Base-by-base conservation (phyloP, 2,329 filamentous ascomycete species). In the Fusarium pseudograminearum region DNA sequence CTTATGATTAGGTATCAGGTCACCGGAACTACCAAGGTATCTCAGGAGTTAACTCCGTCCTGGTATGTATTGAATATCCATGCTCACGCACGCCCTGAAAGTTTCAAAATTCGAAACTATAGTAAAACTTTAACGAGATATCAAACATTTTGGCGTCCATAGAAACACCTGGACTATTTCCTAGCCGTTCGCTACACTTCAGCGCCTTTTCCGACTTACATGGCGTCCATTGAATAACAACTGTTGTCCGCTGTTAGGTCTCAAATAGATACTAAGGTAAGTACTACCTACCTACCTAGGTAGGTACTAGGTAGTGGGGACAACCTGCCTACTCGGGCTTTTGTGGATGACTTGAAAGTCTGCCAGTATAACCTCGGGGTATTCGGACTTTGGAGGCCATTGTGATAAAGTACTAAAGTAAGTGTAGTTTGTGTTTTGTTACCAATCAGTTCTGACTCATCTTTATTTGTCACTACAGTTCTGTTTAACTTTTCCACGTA, bases 301-400 rank as follows among this genome's bases (percentile, higher is more conserved):
- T n/a, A n/a, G n/a, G n/a, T n/a, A n/a, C n/a, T n/a, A n/a, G n/a
- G n/a, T 2, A 26, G n/a, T n/a, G n/a, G 24, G 5, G 24, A 26
- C 24, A 22, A 41, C 20, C 38, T 22, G 12, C 38, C 38, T 41
- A 15, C 22, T 24, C 40, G 20, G 20, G 15, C 22, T 16, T 42
- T 42, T 24, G 22, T 42, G 40, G 20, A 42, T 42, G 40, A 24
- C 40, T 42, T 42, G 20, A 24, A 42, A 24, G 24, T 16, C 40
- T 42, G 22, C 16, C 41, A 44, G 22, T 26, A 16, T 14, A 9
- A 44, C 41, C 10, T 44, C 41, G 51, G 47, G 38, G 26, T 54
- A 30, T 41, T 67, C 59, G 64, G 53, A 50, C 45, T 68, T 60
- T 22, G 41, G 36, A 54, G 44, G 42, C 58, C 46, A 38, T 14